A percentile compares a stretch with the other conserved stretches of the same genome.
These are phyloP conservation scores for Leccinum boreale DNA, from an alignment of 768 basidiomycete genomes.

Conservation along the genomic window DNA sequence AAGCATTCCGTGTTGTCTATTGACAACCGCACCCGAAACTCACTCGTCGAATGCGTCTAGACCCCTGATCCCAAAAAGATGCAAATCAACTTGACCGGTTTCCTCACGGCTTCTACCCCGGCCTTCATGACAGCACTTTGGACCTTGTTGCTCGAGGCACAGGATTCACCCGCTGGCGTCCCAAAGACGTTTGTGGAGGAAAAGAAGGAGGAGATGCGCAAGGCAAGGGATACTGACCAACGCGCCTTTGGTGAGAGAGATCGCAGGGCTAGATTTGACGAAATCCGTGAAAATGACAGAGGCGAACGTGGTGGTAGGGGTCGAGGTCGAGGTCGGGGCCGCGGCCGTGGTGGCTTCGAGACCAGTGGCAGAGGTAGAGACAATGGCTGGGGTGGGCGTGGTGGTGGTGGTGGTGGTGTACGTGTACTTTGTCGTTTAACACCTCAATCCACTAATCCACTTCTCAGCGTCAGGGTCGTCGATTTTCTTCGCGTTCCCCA, in stretches of 20 bases:
- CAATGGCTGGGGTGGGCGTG: conserved; percentile 65
- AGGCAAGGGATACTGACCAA: conserved; percentile 57
- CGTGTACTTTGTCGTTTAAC: conserved; percentile 6
- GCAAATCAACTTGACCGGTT: conserved; percentile 93
- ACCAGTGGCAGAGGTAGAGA: conserved; percentile 51
- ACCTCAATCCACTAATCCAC: conserved; percentile 6
- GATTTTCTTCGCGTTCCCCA: conserved; percentile 41
- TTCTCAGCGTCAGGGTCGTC: conserved; percentile 42
- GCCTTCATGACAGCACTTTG: conserved; percentile 87
- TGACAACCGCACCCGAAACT: neutral
- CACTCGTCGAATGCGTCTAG: conserved; percentile 36
- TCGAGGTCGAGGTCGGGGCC: conserved; percentile 56
- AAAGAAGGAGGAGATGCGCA: conserved; percentile 90
- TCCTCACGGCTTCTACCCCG: conserved; percentile 83
- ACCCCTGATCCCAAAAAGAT: conserved; percentile 91
- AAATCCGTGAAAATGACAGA: conserved; percentile 62
- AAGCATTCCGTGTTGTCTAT: conserved; percentile 20
- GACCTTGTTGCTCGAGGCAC: conserved; percentile 91
- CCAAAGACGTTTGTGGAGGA: conserved; percentile 87
- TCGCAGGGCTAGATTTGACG: conserved; percentile 63
- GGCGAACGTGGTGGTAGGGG: conserved; percentile 47
- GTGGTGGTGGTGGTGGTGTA: conserved; percentile 58
- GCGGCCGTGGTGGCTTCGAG: conserved; percentile 48
- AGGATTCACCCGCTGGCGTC: conserved; percentile 83
- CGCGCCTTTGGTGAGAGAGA: conserved; percentile 70